phyloP scores from a whole-genome alignment of 169 alveolate species.

The Babesia sp. region DNA sequence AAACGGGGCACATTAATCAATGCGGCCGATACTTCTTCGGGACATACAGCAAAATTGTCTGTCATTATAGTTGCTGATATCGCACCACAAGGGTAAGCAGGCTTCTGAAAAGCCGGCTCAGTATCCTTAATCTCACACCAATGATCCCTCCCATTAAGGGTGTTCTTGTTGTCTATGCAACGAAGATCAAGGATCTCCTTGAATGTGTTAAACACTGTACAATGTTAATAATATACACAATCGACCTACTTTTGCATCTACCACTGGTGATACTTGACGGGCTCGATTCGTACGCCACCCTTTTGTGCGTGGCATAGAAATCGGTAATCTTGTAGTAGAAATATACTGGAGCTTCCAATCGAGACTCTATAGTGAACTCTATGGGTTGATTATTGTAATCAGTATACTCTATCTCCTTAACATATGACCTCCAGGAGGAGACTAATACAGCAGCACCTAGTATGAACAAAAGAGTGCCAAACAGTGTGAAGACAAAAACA shows the following conservation, averaged over 20 bases:
- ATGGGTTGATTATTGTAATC: slow-evolving; percentile 44
- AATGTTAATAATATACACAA: background rate
- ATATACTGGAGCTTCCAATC: slow-evolving; percentile 54
- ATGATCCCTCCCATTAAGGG: slow-evolving; percentile 57
- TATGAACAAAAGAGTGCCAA: slow-evolving; percentile 35
- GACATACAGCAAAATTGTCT: slow-evolving; percentile 57
- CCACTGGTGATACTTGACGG: slow-evolving; percentile 19
- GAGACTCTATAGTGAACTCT: slow-evolving; percentile 6
- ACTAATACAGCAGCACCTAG: slow-evolving; percentile 11
- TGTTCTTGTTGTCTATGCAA: slow-evolving; percentile 59
- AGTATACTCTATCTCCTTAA: slow-evolving; percentile 38
- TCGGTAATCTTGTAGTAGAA: slow-evolving; percentile 53
- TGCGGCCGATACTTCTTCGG: background rate
- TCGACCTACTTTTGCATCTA: slow-evolving; percentile 43
- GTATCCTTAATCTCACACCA: slow-evolving; percentile 31
- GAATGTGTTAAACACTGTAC: slow-evolving; percentile 42
- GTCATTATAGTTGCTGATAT: slow-evolving; percentile 67
- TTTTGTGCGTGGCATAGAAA: slow-evolving; percentile 60
- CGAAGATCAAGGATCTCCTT: slow-evolving; percentile 58
- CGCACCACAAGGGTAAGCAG: slow-evolving; percentile 68
- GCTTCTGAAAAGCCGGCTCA: slow-evolving; percentile 25
- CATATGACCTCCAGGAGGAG: slow-evolving; percentile 29
- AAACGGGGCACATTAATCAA: too few species aligned
- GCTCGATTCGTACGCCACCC: slow-evolving; percentile 56
- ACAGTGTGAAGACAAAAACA: slow-evolving; percentile 2